Evolutionary conservation across 306 rosid species (phyloP).

Genomic region (Luffa acutangula): DNA sequence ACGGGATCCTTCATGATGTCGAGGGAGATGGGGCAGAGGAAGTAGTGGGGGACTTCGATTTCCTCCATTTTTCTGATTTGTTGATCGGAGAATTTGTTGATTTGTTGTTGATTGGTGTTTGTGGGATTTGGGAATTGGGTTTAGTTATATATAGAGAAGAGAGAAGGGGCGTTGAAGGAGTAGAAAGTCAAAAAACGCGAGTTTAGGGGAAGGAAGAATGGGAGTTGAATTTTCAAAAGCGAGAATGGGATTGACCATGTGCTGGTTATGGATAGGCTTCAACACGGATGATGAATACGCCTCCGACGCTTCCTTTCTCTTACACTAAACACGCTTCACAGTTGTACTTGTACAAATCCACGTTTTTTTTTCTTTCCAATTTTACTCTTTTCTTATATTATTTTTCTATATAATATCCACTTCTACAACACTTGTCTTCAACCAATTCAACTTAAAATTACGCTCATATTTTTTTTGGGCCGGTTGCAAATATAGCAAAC

Average conservation of each 20-base stretch:
- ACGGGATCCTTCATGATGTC: slow-evolving; percentile 89
- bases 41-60: slow-evolving; percentile 61
- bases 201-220: not conserved
- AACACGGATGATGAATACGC: no score
- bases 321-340: no score
- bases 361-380: no score
- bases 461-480: no score
- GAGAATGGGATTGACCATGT: not conserved
- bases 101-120: not conserved
- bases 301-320: no score
- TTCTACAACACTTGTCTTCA: no score
- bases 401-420: no score
- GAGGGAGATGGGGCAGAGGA: slow-evolving; percentile 68
- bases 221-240: not conserved
- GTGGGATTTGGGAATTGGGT: not conserved
- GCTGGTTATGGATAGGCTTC: not conserved
- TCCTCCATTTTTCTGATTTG: slow-evolving; percentile 27
- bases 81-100: not conserved
- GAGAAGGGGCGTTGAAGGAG: not conserved
- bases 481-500: no score
- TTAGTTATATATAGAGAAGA: not conserved
- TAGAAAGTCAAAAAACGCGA: not conserved
- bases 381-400: no score
- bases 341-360: no score
- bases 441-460: no score